Base-by-base conservation (phyloP, 2,329 filamentous ascomycete species). In the Epichloe festucae region DNA sequence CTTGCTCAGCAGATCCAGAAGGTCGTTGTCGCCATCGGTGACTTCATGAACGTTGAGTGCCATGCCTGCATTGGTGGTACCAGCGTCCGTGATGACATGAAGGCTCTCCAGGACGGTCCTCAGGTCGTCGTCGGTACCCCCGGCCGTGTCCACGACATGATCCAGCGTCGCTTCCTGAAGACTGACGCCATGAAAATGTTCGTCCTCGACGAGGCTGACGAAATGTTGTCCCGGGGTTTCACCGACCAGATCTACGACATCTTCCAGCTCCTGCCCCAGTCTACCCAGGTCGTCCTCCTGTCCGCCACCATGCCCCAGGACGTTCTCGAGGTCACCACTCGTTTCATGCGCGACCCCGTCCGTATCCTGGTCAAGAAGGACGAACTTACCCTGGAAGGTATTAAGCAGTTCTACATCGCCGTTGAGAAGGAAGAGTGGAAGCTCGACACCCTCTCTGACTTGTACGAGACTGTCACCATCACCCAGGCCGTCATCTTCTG, bases 361-460 rank as follows among this genome's bases (percentile, higher is more conserved):
- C 90, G 93, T 69, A 97, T 98, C 69, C 81, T 98, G 63, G 93
- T 98, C 75, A 98, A 98, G 87, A 95, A 95, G 83, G 91, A 94
- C 68, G 93, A 98, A 73, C 85, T 98, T 73, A 98, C 93, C 67
- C 89, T 98, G 54, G 93, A 98, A 77, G 93, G 93, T 88, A 95
- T 98, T 70, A 98, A 98, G 82, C 93, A 98, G 73, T 98, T 96
- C 79, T 98, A 96, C 79, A 97, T 98, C 74, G 93, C 93, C 55
- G 93, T 98, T 55, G 93, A 98, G 81, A 97, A 98, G 82, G 93
- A 98, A 73, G 93, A 98, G 69, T 98, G 93, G 93, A 98, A 98
- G 78, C 85, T 98, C 60, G 93, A 98, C 73, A 98, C 93, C 56
- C 88, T 98, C 57, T 97, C 88, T 65, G 93, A 98, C 75, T 76